Base-by-base conservation (phyloP, 441 rosid genomes). In the Iberis amara region DNA sequence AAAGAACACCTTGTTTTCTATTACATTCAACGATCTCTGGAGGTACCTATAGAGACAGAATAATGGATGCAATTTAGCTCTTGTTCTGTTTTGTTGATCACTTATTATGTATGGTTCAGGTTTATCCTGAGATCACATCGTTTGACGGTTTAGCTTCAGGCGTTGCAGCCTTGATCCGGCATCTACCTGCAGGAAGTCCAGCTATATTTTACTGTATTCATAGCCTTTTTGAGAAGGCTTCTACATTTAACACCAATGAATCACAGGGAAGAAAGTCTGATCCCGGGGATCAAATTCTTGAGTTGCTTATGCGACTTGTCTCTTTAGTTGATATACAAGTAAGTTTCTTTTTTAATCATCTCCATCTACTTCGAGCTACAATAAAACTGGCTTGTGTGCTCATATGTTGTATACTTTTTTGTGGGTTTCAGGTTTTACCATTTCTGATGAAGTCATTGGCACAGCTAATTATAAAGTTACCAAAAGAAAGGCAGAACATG, bases 91-190 rank as follows among this genome's bases (percentile, higher is more conserved):
- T 8, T 8, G 6, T 26, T 55, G n/a, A 27, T 32, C 36, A 5
- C 11, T 6, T 10, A 4, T 7, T 40, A 11, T 36, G 47, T 26
- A 39, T 55, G 40, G 53, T 63, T 44, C 68, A 91, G 98, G 83
- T 71, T 47, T 88, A 79, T 76, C 98, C 94, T 31, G 82, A 68
- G 64, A 56, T 70, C 59, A 88, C 98, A 39, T 86, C 96, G 31
- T 91, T 91, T 66, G 94, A 91, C 66, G 96, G 96, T 38, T 74
- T 91, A 86, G 98, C 98, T 69, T 78, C 91, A 12, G 98, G 96
- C 47, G 81, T 88, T 57, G 94, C 71, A 49, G 79, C 95, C 64
- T 63, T 88, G 79, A 82, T 79, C 62, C 76, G 80, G 56, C 72
- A 85, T 75, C 87, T 91, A 72, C 94, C 94, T 54, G 91, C 95